Conservation (phyloP, 108 stramenopile species). For the Discostella pseudostelligera region DNA sequence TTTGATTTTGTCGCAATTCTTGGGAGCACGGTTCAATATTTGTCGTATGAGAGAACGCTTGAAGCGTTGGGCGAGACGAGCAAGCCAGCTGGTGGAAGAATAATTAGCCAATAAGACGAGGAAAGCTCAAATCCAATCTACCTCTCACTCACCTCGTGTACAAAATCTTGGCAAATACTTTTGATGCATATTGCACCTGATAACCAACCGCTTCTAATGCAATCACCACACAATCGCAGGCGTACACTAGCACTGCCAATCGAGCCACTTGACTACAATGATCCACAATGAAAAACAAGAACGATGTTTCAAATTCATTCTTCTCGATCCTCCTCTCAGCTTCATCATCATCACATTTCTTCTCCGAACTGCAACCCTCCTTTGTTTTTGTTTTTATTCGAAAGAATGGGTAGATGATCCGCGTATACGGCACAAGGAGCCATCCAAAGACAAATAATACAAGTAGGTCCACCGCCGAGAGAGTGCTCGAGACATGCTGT, state of each 20-base stretch:
- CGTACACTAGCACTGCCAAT: conserved; percentile 18
- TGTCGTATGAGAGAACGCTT: conserved; percentile 11
- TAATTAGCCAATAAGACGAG: not conserved
- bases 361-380: not conserved
- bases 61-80: conserved; percentile 7
- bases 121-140: not conserved
- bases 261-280: conserved; percentile 10
- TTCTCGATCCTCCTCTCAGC: not conserved
- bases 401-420: conserved; percentile 11
- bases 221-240: conserved; percentile 22
- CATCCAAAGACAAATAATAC: conserved; percentile 15
- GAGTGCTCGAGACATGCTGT: conserved; percentile 2
- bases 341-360: no score
- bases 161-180: conserved; percentile 24
- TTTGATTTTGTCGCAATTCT: conserved; percentile 52
- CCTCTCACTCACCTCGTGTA: conserved; percentile 10
- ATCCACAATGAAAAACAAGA: conserved; percentile 8
- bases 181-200: not conserved
- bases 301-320: conserved; percentile 8
- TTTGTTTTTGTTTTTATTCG: not conserved
- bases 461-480: conserved; percentile 9
- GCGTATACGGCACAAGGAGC: conserved; percentile 15
- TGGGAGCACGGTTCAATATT: conserved; percentile 15
- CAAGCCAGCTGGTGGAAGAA: conserved; percentile 22
- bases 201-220: conserved; percentile 15